Evolutionary conservation across 805 yeast genomes (phyloP), one percentile per base, ranked within the genome.

Genomic region (Candida berthetii): DNA sequence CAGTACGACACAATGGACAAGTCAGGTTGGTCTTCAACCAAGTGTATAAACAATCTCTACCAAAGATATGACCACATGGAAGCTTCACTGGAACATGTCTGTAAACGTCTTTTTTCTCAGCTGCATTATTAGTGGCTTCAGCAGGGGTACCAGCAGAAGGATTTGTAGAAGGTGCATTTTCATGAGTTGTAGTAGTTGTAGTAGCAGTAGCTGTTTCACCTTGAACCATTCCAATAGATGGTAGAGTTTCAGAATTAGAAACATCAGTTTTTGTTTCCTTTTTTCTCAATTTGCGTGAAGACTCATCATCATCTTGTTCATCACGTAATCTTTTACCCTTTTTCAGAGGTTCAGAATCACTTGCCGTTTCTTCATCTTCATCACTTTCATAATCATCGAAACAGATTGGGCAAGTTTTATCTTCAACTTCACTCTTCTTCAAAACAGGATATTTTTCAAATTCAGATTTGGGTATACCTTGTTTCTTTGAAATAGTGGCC

Each of bases 11-110:
- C 37, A 91, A 62, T 0, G 99, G 99, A 58, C 98, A 90, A 2
- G 87, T 77, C 25, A 77, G 73, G 52, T 84, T 80, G 19, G 75
- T 65, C 45, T 72, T 74, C 39, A 91, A 74, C 99, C 99, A 91
- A 51, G 83, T 86, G 43, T 70, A 75, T 19, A 89, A 66, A 65
- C 99, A 91, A n/a, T 77, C 74, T 46, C 80, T 72, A 7, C 99
- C 98, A 67, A 93, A 91, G 0, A 80, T 57, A 56, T 91, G 99
- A 8, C 79, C 79, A 60, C 99, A 91, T 0, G 96, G 93, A 74
- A 91, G 69, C 43, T 73, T 66, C 1, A 85, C 69, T 0, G 96
- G 84, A 4, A 71, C 60, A 58, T 93, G 97, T 7, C 57, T 53
- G 48, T 65, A 72, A 10, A 43, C 44, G 16, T 50, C 51, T 6